Conservation (phyloP, 768 basidiomycete genomes). For the Amanita fuliginea region DNA sequence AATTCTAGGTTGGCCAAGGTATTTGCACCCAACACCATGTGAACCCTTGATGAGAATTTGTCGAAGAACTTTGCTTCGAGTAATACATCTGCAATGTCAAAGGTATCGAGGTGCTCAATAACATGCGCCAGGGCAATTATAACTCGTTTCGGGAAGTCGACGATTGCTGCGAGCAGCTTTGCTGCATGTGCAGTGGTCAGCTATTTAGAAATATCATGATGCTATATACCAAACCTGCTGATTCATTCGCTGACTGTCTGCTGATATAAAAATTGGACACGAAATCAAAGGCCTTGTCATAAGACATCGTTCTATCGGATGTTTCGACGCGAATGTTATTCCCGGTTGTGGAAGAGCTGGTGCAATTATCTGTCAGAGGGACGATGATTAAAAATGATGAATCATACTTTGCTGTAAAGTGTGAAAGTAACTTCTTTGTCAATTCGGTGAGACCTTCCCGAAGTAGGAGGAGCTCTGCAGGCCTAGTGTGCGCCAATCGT, state of each 20-base stretch:
- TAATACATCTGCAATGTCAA: constrained; percentile 72
- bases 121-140: constrained; percentile 64
- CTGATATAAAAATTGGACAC: constrained; percentile 59
- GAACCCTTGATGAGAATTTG: constrained; percentile 61
- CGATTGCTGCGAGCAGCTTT: constrained; percentile 46
- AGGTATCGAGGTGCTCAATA: constrained; percentile 59
- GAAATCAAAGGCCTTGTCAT: constrained; percentile 58
- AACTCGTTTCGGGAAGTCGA: constrained; percentile 60
- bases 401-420: constrained; percentile 50
- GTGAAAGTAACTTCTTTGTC: constrained; percentile 65
- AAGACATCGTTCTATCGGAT: constrained; percentile 41
- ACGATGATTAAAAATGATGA: neutral
- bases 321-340: constrained; percentile 53
- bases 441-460: constrained; percentile 45
- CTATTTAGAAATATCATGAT: constrained; percentile 2
- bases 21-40: constrained; percentile 86
- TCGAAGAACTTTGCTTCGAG: constrained; percentile 69
- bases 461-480: constrained; percentile 71
- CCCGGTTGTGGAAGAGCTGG: constrained; percentile 26
- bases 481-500: constrained; percentile 73
- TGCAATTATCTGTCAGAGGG: constrained; percentile 5
- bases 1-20: constrained; percentile 87
- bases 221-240: constrained; percentile 29
- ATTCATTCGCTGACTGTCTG: constrained; percentile 25
- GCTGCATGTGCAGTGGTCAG: constrained; percentile 25